Base-by-base conservation (phyloP, 192 early-diverging fungal species). In the Backusella circina region DNA sequence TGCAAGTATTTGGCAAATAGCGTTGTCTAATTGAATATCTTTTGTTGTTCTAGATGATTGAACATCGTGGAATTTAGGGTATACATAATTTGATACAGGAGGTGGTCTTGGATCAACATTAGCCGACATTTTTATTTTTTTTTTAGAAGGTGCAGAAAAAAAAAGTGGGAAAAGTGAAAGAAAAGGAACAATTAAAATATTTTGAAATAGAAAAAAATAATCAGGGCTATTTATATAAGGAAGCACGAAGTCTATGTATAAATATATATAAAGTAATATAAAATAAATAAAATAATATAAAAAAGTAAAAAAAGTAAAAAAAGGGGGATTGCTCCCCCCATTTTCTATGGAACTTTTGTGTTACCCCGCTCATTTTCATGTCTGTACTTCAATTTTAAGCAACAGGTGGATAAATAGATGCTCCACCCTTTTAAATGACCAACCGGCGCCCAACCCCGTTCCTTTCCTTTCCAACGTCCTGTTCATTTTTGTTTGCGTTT, bases 41-140 rank as follows among this genome's bases (percentile, higher is more conserved):
- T 68, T 68, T 21, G 67, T 68, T 68, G 33, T 68, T 68, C 67
- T 68, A 2, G 67, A 38, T 21, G 67, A 68, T 38, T 68, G 67
- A 5, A 36, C 36, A 23, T 68, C 67, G 12, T 68, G 67, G 33
- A 68, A 68, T 21, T 68, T 33, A 38, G 67, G 67, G 67, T 68
- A 68, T 68, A 68, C 67, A 68, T 37, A 68, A 23, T 61, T 61
- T n/a, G 54, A 61, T 61, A 61, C 54, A 61, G 67, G 36, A 23
- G 32, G 67, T 68, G 67, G 67, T 68, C 67, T 38, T 68, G 67
- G 35, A n/a, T 26, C 36, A 36, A 68, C 36, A 35, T 68, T 68
- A 33, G 67, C 67, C 13, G 67, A 68, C 67, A 68, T 68, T 23
- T 68, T 68, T 23, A 38, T 66, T 66, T 26, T 21, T 61, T 57